A percentile compares a stretch with the other conserved stretches of the same genome.
These are phyloP conservation scores for Royoungia palumana DNA, from an alignment of 768 basidiomycete species.

Conservation along the genomic window DNA sequence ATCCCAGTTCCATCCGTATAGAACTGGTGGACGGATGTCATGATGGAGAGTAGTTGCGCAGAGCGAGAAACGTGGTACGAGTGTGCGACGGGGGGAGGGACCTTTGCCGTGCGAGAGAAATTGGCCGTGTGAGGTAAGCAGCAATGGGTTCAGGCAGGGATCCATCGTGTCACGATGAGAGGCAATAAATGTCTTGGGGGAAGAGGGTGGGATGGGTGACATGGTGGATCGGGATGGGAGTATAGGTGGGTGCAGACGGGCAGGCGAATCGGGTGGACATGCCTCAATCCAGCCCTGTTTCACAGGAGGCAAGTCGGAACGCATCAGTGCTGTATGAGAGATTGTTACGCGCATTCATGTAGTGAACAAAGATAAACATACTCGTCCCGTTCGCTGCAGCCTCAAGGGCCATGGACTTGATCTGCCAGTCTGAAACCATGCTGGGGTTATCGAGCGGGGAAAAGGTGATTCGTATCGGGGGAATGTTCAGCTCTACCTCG, in stretches of 20 bases:
- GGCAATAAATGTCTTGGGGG: slow-evolving; percentile 31
- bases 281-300: slow-evolving; percentile 23
- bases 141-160: slow-evolving; percentile 36
- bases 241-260: slow-evolving; percentile 26
- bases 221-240: slow-evolving; percentile 1
- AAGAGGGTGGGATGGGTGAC: not conserved
- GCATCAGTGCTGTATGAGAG: slow-evolving; percentile 22
- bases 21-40: slow-evolving; percentile 27
- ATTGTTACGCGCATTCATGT: not conserved
- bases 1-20: slow-evolving; percentile 47
- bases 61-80: too few species aligned
- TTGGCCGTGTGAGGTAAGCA: slow-evolving; percentile 45
- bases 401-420: slow-evolving; percentile 19
- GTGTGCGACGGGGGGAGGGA: slow-evolving; percentile 28
- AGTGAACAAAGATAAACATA: slow-evolving; percentile 10
- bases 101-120: slow-evolving; percentile 48
- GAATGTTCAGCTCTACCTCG: slow-evolving; percentile 29
- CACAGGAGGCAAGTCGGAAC: slow-evolving; percentile 33
- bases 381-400: slow-evolving; percentile 29
- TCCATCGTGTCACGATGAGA: slow-evolving; percentile 27
- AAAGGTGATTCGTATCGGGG: slow-evolving; percentile 30
- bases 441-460: slow-evolving; percentile 29
- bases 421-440: slow-evolving; percentile 26
- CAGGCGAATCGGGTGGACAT: slow-evolving; percentile 23
- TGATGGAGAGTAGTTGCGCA: too few species aligned